Percentiles rank a stretch among this genome's conserved stretches.
These are phyloP conservation scores for Cladochytrium replicatum DNA, from an alignment of 192 early-diverging fungal species.

Conservation along the genomic window DNA sequence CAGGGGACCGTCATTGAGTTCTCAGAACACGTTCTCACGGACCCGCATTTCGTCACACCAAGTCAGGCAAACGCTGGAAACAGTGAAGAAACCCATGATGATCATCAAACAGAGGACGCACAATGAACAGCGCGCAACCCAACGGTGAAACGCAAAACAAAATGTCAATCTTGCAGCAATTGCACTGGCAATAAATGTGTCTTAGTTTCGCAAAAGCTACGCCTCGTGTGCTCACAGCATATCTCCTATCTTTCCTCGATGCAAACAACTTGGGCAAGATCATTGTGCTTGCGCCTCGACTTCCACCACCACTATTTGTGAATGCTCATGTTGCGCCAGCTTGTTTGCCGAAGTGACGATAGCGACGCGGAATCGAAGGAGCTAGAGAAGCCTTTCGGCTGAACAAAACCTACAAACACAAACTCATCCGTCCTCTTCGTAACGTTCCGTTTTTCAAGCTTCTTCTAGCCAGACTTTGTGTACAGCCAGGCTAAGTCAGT, in stretches of 20 bases:
- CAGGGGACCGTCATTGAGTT: constrained; percentile 72
- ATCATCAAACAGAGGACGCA: constrained; percentile 19
- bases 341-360: constrained; percentile 26
- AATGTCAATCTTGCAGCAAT: constrained; percentile 72
- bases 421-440: constrained; percentile 40
- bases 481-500: constrained; percentile 43
- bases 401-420: constrained; percentile 1
- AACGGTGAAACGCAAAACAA: no score
- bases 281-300: constrained; percentile 96
- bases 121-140: not conserved
- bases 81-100: constrained; percentile 24
- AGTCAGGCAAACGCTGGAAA: constrained; percentile 21
- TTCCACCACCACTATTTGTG: constrained; percentile 81
- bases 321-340: constrained; percentile 44
- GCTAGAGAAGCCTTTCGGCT: constrained; percentile 16
- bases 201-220: constrained; percentile 80
- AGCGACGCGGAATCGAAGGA: constrained; percentile 40
- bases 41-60: constrained; percentile 73
- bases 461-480: constrained; percentile 51
- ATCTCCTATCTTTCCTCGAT: constrained; percentile 41
- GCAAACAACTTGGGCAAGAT: constrained; percentile 42
- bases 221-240: constrained; percentile 75
- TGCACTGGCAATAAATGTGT: constrained; percentile 81
- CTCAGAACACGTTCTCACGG: constrained; percentile 63
- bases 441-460: constrained; percentile 57